Base-by-base conservation (phyloP, 305 asterid species). In the Salvia sclarea region DNA sequence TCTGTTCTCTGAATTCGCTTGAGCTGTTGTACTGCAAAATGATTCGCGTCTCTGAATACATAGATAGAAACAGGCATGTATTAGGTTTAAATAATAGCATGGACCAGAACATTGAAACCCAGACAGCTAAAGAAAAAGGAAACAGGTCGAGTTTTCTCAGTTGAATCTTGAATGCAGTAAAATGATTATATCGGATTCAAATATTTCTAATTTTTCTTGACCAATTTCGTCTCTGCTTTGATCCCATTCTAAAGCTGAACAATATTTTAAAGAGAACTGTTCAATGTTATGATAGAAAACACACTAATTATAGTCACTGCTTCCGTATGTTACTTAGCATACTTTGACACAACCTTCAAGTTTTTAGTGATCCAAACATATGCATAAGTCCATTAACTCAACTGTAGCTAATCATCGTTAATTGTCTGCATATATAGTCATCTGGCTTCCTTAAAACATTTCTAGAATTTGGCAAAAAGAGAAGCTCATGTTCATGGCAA, bases 1-100 rank as follows among this genome's bases (percentile, higher is more conserved):
- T 64, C 65, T 80, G 59, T 70, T 76, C 54, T 64, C 85, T 2
- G 80, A 71, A 71, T 76, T 76, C 60, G 44, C 37, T 62, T 78
- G 74, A 28, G 79, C 72, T 41, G 96, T 61, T 75, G 87, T 53
- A 64, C 84, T 83, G 81, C 80, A 81, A 88, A 76, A 86, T 44
- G 71, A 66, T 69, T 80, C 76, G 63, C 44, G 81, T 71, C 79
- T 88, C 96, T 92, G 89, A 61, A 66, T 16, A 75, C 69, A 79
- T 6, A 69, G n/a, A 49, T 31, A 49, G 63, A 33, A 68, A 38
- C 40, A 20, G 14, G 41, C 7, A 12, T 22, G 18, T 37, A 63
- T 55, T 37, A 47, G 75, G 74, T 53, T 73, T 41, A 69, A 49
- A 47, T 41, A 69, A 49, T 53, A 60, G 67, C 22, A 63, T 56